phyloP scores from a whole-genome alignment of 2,329 filamentous ascomycete genomes.

The Alternaria gaisen region DNA sequence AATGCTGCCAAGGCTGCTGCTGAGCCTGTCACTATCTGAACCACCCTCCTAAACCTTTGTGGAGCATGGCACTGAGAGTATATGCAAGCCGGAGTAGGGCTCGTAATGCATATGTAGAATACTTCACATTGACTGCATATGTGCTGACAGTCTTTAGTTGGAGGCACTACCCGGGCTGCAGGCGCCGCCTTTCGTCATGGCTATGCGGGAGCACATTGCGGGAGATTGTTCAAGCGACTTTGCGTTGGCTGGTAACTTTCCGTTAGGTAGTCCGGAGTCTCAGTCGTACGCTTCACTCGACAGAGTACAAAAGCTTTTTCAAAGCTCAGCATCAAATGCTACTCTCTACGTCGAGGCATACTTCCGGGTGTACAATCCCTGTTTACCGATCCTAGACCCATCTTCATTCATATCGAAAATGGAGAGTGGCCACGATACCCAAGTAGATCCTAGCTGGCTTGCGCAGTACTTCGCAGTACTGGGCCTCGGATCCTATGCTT shows the following conservation, averaged over 20 bases:
- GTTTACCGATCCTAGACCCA: not conserved
- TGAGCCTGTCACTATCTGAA: too few relatives aligned
- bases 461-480: slow-evolving; percentile 29
- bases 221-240: slow-evolving; percentile 27
- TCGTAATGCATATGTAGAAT: not conserved
- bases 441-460: slow-evolving; percentile 26
- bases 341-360: not conserved
- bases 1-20: not conserved
- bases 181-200: slow-evolving; percentile 8
- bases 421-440: not conserved
- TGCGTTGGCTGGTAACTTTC: slow-evolving; percentile 32
- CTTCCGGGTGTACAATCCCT: not conserved
- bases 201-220: slow-evolving; percentile 23
- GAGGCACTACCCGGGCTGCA: too few relatives aligned
- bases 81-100: too few relatives aligned
- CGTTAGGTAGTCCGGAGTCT: slow-evolving; percentile 26
- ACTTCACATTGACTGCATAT: too few relatives aligned
- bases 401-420: not conserved
- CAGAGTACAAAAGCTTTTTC: not conserved
- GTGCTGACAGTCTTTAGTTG: too few relatives aligned
- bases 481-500: slow-evolving; percentile 30
- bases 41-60: too few relatives aligned
- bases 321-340: not conserved
- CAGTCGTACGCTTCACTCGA: slow-evolving; percentile 21
- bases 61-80: too few relatives aligned